Evolutionary conservation across 1,139 yeast species (phyloP).

Genomic region (Schwanniomyces etchellsii): DNA sequence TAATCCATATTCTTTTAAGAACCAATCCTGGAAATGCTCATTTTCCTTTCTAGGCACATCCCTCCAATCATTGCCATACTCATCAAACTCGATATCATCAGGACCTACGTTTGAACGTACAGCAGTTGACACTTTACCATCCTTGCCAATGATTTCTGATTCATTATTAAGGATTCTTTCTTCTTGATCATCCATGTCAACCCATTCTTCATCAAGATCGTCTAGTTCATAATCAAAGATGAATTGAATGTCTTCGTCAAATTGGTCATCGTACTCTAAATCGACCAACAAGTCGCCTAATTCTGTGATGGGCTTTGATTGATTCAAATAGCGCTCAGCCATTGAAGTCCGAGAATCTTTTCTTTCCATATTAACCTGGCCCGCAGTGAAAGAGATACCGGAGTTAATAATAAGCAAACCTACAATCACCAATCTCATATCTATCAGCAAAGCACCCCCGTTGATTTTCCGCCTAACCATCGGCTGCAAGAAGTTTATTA

Average conservation of each 20-base stretch:
- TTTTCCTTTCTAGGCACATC: constrained; percentile 61
- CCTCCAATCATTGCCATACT: constrained; percentile 62
- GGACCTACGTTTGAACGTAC: constrained; percentile 21
- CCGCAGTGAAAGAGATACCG: constrained; percentile 18
- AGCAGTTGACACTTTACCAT: constrained; percentile 20
- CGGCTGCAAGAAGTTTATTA: constrained; percentile 56
- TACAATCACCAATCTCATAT: constrained; percentile 37
- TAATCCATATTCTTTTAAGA: constrained; percentile 14
- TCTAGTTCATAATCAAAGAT: constrained; percentile 61
- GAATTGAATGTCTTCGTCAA: constrained; percentile 68
- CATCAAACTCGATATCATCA: constrained; percentile 44
- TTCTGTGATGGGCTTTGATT: constrained; percentile 26
- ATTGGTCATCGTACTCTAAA: constrained; percentile 59
- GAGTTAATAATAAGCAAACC: constrained; percentile 23
- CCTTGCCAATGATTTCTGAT: constrained; percentile 1
- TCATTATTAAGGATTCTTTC: background rate
- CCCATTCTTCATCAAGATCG: constrained; percentile 26
- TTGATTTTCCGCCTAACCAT: constrained; percentile 49
- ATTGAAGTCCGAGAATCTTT: constrained; percentile 7
- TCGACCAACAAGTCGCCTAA: constrained; percentile 51
- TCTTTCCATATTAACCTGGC: constrained; percentile 8
- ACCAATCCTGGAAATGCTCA: constrained; percentile 14
- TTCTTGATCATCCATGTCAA: constrained; percentile 19
- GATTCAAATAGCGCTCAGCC: constrained; percentile 15
- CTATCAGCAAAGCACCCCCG: constrained; percentile 54